Evolutionary conservation across 2,329 filamentous ascomycete species (phyloP), one percentile per base, ranked within the genome.

Genomic region (Lojkania enalia): DNA sequence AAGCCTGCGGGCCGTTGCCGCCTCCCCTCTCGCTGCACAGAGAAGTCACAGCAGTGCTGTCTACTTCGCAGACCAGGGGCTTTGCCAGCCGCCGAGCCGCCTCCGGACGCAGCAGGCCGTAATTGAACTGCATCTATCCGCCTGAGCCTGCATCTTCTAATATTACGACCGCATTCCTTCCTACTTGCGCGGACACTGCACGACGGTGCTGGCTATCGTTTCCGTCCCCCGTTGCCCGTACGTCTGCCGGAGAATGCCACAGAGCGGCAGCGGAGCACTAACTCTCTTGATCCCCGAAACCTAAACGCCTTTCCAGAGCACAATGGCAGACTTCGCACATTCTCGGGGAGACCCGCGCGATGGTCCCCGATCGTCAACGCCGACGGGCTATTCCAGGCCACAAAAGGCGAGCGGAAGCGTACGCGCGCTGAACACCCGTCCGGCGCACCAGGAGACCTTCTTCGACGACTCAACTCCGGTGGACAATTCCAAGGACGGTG

Each of bases 391-490:
- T 27, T 51, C 57, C 39, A 55, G 54, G 30, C 50, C 55, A 31
- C 51, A 52, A 44, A 63, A 60, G 39, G 37, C 53, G 12, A 55
- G 43, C 39, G 48, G 36, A n/a, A 39, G 49, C 25, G 61, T 66
- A 59, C 60, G 55, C 44, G 44, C 60, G 29, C 63, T 67, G 47
- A 55, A 68, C 39, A 68, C 63, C 32, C 58, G 53, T 29, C 56
- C 46, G 41, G 52, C 57, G 35, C 49, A 53, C 36, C 57, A 60
- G 29, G 58, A 63, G 45, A 67, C 63, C 43, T 68, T 69, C 51
- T 66, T 66, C 52, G 60, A 70, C 54, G 65, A 69, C 51, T 55
- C 60, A 12, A 69, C 66, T 3, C 66, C 64, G 35, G 59, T 67
- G 18, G 66, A 70, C 51, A 51, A 51, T 29, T 27, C 38, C 15